These are phyloP conservation scores for Scutellaria galericulata DNA, from an alignment of 257 asterid species.

Conservation along the genomic window DNA sequence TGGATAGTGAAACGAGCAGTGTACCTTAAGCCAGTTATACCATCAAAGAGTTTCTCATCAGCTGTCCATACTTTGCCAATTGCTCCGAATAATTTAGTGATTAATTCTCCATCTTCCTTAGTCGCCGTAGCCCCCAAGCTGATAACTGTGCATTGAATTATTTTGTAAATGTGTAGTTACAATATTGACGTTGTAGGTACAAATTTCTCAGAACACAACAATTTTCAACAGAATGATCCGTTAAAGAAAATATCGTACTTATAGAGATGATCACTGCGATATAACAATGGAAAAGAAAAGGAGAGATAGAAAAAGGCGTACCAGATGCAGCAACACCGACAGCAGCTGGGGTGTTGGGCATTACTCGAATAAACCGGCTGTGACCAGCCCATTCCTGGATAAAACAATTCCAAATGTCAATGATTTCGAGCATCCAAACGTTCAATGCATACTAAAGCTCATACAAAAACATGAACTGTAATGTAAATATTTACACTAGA, in stretches of 20 bases:
- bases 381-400: conserved; percentile 90
- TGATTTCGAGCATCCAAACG: no score
- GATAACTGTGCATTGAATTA: conserved; percentile 50
- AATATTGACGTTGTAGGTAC: background rate
- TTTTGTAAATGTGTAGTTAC: no score
- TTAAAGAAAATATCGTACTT: background rate
- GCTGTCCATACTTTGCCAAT: conserved; percentile 95
- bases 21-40: conserved; percentile 87
- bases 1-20: conserved; percentile 26
- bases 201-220: background rate
- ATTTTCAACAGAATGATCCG: background rate
- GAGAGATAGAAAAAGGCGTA: conserved; percentile 29
- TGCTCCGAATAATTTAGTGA: conserved; percentile 75
- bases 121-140: conserved; percentile 72
- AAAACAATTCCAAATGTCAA: conserved; percentile 25
- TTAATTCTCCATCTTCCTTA: conserved; percentile 76
- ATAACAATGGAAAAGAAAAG: conserved; percentile 16
- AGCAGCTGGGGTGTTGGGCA: conserved; percentile 96
- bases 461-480: no score
- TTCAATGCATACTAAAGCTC: no score
- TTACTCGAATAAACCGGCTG: conserved; percentile 76
- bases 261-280: background rate
- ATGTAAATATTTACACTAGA: no score
- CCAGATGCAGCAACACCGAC: conserved; percentile 94
- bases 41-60: conserved; percentile 87